These are phyloP conservation scores for Fusarium camptoceras DNA, from an alignment of 2,329 filamentous ascomycete species.

Conservation along the genomic window DNA sequence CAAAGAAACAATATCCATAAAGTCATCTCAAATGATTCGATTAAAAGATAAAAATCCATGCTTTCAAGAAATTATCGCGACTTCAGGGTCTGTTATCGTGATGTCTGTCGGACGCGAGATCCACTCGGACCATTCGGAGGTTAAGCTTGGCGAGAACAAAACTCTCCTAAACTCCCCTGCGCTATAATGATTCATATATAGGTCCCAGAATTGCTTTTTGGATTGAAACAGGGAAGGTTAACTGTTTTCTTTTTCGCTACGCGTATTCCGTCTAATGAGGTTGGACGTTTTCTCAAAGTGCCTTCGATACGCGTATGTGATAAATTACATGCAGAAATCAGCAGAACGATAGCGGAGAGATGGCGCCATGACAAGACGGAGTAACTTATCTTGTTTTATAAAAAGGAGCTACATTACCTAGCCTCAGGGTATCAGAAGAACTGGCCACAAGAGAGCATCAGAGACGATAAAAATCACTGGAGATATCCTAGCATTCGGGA, in stretches of 20 bases:
- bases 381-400: neutral
- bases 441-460: too few relatives aligned
- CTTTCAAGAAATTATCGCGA: neutral
- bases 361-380: neutral
- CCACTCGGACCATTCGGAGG: too few relatives aligned
- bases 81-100: neutral
- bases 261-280: neutral
- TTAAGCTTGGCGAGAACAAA: neutral
- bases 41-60: neutral
- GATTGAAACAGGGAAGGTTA: neutral
- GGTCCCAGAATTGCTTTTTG: neutral
- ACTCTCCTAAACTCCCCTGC: neutral
- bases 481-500: too few relatives aligned
- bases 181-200: neutral
- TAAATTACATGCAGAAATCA: accelerated
- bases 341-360: neutral
- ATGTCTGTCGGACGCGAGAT: neutral
- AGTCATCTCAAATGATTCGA: too few relatives aligned
- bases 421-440: too few relatives aligned
- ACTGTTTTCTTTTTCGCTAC: accelerated
- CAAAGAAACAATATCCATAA: neutral
- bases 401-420: neutral
- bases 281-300: accelerated
- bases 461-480: too few relatives aligned
- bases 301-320: neutral